Conservation (phyloP, 768 basidiomycete genomes). For the Kwoniella europaea region DNA sequence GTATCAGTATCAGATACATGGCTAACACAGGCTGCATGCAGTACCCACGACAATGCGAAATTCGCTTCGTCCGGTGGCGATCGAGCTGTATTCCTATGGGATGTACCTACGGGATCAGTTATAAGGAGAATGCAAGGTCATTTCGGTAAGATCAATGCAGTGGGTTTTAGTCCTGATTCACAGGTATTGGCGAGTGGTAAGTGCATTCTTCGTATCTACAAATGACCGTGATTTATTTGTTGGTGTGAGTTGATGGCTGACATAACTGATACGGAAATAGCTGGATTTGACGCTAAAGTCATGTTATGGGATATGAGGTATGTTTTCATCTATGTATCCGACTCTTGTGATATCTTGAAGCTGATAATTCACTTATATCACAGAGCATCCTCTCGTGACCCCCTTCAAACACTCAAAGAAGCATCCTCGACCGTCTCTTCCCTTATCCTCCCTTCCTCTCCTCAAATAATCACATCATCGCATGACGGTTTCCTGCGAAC, state of each 20-base stretch:
- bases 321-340: slow-evolving; percentile 29
- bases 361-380: neutral
- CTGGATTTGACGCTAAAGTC: slow-evolving; percentile 89
- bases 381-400: slow-evolving; percentile 75
- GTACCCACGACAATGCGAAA: slow-evolving; percentile 88
- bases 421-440: slow-evolving; percentile 49
- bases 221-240: no score
- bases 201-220: slow-evolving; percentile 29
- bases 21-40: slow-evolving; percentile 49
- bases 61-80: slow-evolving; percentile 95
- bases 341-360: neutral
- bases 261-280: slow-evolving; percentile 59
- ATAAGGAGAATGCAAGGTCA: slow-evolving; percentile 84
- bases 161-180: slow-evolving; percentile 80
- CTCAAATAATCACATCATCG: slow-evolving; percentile 75
- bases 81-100: slow-evolving; percentile 91
- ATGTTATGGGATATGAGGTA: slow-evolving; percentile 90
- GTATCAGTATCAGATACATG: no score
- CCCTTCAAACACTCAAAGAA: slow-evolving; percentile 72
- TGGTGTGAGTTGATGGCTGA: neutral
- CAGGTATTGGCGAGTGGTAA: slow-evolving; percentile 85
- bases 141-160: slow-evolving; percentile 84
- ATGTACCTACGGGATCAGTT: slow-evolving; percentile 84
- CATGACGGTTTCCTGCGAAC: slow-evolving; percentile 91
- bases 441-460: slow-evolving; percentile 59